Evolutionary conservation across 2,329 filamentous ascomycete species (phyloP).

Genomic region (Tolypocladium cylindrosporum): DNA sequence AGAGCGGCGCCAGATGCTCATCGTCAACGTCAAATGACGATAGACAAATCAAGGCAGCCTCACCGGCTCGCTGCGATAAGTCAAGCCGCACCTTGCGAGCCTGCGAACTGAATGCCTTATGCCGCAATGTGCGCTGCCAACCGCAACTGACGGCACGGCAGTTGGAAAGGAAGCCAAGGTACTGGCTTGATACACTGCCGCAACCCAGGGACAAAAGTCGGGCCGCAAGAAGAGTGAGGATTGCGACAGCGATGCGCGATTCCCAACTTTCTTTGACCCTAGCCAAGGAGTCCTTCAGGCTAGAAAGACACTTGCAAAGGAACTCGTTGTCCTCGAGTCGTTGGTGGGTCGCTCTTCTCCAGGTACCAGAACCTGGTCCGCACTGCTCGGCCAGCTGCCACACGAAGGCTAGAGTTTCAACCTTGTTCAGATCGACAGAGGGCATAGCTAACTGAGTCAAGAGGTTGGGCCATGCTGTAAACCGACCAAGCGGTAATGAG

Average conservation of each 20-base stretch:
- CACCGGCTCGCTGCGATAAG: neutral
- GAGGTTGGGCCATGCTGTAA: neutral
- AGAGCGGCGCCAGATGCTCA: neutral
- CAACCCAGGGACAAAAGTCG: neutral
- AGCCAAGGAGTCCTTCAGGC: neutral
- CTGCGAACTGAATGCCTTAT: neutral
- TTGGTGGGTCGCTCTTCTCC: neutral
- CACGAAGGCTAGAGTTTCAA: neutral
- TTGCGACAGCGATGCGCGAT: neutral
- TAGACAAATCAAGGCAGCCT: neutral
- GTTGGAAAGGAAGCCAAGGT: neutral
- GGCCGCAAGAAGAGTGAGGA: neutral
- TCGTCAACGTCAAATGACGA: neutral
- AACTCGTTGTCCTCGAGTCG: neutral
- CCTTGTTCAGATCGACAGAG: neutral
- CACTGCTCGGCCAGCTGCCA: neutral
- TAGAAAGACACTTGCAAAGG: neutral
- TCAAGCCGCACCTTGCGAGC: neutral
- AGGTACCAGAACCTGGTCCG: neutral
- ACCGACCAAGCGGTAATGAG: neutral
- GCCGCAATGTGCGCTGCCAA: neutral
- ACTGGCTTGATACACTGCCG: neutral
- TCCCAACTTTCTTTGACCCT: neutral
- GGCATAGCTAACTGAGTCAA: neutral
- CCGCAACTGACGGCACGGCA: neutral